Conservation (phyloP, 257 asterid species). For the Fraxinus pennsylvanica region DNA sequence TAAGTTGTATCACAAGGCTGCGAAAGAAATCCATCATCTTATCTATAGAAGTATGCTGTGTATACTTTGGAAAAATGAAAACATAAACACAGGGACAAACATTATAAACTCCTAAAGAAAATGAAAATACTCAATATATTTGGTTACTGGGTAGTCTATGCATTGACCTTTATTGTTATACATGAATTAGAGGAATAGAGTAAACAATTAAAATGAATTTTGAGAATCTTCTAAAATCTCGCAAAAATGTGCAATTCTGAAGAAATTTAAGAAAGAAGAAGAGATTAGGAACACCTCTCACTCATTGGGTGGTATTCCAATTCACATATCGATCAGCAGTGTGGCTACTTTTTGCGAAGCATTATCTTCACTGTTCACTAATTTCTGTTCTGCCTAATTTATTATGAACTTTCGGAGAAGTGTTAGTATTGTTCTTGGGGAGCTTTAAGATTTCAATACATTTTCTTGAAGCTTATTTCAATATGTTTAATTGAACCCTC, state of each 20-base stretch:
- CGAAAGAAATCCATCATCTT: not conserved
- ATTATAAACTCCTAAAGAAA: not conserved
- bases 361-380: not conserved
- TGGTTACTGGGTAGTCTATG: not conserved
- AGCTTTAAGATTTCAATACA: not conserved
- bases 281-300: not conserved
- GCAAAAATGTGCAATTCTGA: not conserved
- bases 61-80: not conserved
- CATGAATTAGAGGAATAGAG: not conserved
- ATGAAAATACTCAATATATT: not conserved
- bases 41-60: not conserved
- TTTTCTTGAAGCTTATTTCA: not conserved
- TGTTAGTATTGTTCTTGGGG: not conserved
- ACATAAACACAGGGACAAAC: not conserved
- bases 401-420: not conserved
- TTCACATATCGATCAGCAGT: not conserved
- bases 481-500: not conserved
- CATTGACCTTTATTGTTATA: not conserved
- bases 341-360: not conserved
- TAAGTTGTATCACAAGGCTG: not conserved
- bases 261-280: not conserved
- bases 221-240: not conserved
- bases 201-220: not conserved
- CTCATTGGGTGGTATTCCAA: not conserved
- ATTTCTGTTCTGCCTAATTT: not conserved